Evolutionary conservation across 225 moss, liverwort and hornwort species (phyloP).

Genomic region (Straminergon stramineum): DNA sequence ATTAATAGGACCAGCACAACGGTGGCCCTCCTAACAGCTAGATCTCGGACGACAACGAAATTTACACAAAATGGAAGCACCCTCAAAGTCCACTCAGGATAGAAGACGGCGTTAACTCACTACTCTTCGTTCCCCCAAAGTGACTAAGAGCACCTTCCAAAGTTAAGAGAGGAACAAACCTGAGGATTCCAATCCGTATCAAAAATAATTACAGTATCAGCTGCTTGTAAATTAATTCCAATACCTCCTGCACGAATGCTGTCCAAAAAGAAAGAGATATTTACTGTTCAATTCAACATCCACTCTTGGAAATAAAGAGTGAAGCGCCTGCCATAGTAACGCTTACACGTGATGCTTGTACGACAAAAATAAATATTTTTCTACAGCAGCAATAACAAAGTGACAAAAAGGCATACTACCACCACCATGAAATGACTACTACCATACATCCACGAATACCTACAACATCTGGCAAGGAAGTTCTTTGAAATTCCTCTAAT

Average conservation of each 20-base stretch:
- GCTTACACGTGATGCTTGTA: background rate
- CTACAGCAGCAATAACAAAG: background rate
- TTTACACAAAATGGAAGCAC: background rate
- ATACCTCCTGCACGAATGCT: slow-evolving; percentile 99
- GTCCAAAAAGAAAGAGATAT: background rate
- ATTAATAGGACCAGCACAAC: background rate
- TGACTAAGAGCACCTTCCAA: background rate
- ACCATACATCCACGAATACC: background rate
- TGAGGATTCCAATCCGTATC: slow-evolving; percentile 99
- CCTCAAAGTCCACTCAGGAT: background rate
- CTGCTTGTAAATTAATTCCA: slow-evolving; percentile 98
- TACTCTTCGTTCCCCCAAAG: background rate
- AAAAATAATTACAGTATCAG: slow-evolving; percentile 98
- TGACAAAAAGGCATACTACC: background rate
- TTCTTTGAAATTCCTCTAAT: background rate
- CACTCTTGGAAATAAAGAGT: background rate
- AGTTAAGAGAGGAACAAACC: slow-evolving; percentile 35
- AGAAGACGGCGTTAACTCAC: background rate
- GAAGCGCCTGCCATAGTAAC: background rate
- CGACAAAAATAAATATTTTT: background rate
- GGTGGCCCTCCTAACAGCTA: background rate
- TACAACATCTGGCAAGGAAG: background rate
- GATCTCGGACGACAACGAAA: background rate
- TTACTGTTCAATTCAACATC: background rate
- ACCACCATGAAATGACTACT: background rate